Evolutionary conservation across 306 rosid species (phyloP).

Genomic region (Gleditsia sinensis): DNA sequence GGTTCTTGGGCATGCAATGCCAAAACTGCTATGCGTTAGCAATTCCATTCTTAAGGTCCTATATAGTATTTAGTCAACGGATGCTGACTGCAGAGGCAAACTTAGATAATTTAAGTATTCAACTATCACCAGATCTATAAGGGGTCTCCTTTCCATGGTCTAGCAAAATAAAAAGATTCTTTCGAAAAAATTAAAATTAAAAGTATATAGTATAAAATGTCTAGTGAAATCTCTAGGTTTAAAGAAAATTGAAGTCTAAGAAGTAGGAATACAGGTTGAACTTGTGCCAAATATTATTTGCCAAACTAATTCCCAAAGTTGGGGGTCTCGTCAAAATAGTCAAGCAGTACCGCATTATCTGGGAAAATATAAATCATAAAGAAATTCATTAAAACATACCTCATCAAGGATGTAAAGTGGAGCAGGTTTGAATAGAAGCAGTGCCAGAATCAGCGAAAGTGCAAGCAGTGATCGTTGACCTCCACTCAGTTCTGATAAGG

Average conservation of each 20-base stretch:
- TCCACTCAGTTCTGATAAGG: slow-evolving; percentile 95
- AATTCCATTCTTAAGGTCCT: neutral
- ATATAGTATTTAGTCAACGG: neutral
- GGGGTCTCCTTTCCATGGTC: neutral
- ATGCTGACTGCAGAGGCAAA: neutral
- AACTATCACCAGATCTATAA: neutral
- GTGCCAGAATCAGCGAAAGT: slow-evolving; percentile 87
- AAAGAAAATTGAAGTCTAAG: neutral
- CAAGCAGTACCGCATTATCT: neutral
- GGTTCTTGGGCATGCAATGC: too few species aligned
- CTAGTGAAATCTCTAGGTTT: neutral
- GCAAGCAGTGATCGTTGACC: slow-evolving; percentile 99
- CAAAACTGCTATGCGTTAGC: neutral
- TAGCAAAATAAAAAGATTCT: neutral
- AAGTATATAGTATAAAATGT: neutral
- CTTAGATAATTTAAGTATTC: slow-evolving; percentile 5
- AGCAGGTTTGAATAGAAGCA: slow-evolving; percentile 98
- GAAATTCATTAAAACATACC: slow-evolving; percentile 51
- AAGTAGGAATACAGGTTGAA: neutral
- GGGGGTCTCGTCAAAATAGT: neutral
- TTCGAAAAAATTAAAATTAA: neutral
- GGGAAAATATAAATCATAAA: neutral
- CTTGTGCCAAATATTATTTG: neutral
- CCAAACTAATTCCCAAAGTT: neutral
- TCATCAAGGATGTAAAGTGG: slow-evolving; percentile 95